Evolutionary conservation across 768 basidiomycete genomes (phyloP), one percentile per base, ranked within the genome.

Genomic region (Mycena rebaudengoi): DNA sequence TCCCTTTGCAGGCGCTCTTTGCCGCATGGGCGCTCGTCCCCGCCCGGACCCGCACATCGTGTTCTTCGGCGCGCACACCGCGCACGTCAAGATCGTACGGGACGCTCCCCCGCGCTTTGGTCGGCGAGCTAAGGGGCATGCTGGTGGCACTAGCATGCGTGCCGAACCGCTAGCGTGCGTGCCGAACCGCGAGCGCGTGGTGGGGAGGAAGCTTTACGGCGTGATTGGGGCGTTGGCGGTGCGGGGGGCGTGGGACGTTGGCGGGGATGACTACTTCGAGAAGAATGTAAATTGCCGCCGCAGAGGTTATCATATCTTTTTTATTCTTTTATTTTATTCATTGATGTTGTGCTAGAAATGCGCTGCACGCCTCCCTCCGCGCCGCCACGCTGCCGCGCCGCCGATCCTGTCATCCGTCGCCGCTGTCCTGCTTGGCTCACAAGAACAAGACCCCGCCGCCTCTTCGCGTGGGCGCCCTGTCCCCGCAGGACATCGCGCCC

Each of bases 11-110:
- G 48, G 53, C 58, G 48, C 51, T 49, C 6, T 87, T 85, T 14
- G 91, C 92, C 69, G 92, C 92, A 4, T 96, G 93, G 94, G 93
- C 92, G 10, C 79, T 96, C 46, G 87, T 95, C 20, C 83, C 92
- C 33, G 93, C 94, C 0, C 81, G 28, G 91, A 96, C 75, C 83
- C 84, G 53, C 94, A 94, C 70, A 93, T 97, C 11, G 92, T 96
- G 74, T 98, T 97, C 83, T 97, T 95, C 71, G 95, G 95, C 3
- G 95, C 96, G 5, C 96, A 98, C 70, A 98, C 94, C 0, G 87
- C 91, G 3, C 94, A 96, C 72, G 92, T 96, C 64, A 98, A 98
- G 85, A 94, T 97, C 66, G 88, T 91, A 14, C 82, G 96, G 66
- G 96, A n/a, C n/a, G 44, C 5, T 35, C 32, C n/a, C n/a, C n/a